A percentile compares a stretch with the other conserved stretches of the same genome.
phyloP scores from a whole-genome alignment of 2,329 filamentous ascomycete genomes.

The Mollisiaceae sp. region DNA sequence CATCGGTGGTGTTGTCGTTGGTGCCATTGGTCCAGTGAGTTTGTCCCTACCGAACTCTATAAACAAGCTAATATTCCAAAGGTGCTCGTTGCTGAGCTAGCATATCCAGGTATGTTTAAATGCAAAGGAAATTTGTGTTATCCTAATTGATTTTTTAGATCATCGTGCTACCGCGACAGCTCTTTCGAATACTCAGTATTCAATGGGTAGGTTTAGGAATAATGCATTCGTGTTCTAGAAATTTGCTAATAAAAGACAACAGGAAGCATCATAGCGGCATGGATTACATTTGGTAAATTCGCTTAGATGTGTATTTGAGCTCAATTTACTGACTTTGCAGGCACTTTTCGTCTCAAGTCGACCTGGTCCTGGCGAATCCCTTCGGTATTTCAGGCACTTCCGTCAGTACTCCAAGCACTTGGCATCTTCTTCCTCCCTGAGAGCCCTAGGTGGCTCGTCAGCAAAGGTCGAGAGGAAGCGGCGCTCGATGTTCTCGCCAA shows the following conservation, averaged over 20 bases:
- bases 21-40: constrained; percentile 31
- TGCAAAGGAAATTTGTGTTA: constrained; percentile 44
- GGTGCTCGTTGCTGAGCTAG: constrained; percentile 49
- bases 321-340: background rate
- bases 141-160: constrained; percentile 50
- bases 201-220: background rate
- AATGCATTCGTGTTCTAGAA: background rate
- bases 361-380: constrained; percentile 7
- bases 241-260: constrained; percentile 14
- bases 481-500: constrained; percentile 57
- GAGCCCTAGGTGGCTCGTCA: constrained; percentile 51
- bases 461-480: constrained; percentile 55
- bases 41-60: too few relatives aligned
- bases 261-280: constrained; percentile 52
- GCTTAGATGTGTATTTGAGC: background rate
- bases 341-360: background rate
- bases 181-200: too few relatives aligned
- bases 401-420: constrained; percentile 49
- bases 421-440: constrained; percentile 18
- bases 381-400: constrained; percentile 29
- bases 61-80: too few relatives aligned
- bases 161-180: constrained; percentile 31
- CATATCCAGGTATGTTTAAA: constrained; percentile 52
- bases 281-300: constrained; percentile 44
- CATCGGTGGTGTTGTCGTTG: constrained; percentile 39